Evolutionary conservation across 345 rosid species (phyloP), one percentile per base, ranked within the genome.

Genomic region (Erysimum cheiranthoides): DNA sequence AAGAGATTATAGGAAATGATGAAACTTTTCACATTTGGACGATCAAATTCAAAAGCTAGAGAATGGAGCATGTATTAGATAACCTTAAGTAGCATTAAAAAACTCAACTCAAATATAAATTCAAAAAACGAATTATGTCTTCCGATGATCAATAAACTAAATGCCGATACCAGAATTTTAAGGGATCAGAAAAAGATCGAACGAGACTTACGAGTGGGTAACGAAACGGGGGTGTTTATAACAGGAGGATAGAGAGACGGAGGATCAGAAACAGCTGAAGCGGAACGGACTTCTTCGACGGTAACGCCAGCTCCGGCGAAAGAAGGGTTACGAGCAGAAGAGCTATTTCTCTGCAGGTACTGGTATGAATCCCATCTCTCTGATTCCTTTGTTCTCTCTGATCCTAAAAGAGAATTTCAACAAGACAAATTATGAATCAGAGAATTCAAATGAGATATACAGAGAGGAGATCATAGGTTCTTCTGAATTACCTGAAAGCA

Each of bases 221-320:
- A 68, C 0, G 96, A 80, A 43, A 90, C 91, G 0, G 98, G 92
- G 6, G 93, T 74, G 36, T 81, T 82, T 77, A 92, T 4, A 82
- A 94, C 78, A 21, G 94, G 87, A 27, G 93, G 90, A 66, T 93
- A 92, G 54, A 90, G 79, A 30, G 93, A 76, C 0, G 97, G 89
- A 53, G 95, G 95, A 73, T 90, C 90, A 10, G 88, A 77, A 49
- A 85, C 78, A 8, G 96, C 96, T 0, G 97, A 86, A 5, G 97
- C 97, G 8, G 97, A 84, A 32, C 98, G 96, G 67, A 94, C 84
- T 80, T 94, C 98, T 2, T 85, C 93, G 47, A 89, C 87, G 84
- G 96, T 94, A 61, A 92, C 91, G 51, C 89, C 93, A 31, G 87
- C 81, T 73, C 89, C 96, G 64, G 86, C 88, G 83, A 86, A 81